These are phyloP conservation scores for Melastoma malabathricum DNA, from an alignment of 345 rosid species.

Conservation along the genomic window DNA sequence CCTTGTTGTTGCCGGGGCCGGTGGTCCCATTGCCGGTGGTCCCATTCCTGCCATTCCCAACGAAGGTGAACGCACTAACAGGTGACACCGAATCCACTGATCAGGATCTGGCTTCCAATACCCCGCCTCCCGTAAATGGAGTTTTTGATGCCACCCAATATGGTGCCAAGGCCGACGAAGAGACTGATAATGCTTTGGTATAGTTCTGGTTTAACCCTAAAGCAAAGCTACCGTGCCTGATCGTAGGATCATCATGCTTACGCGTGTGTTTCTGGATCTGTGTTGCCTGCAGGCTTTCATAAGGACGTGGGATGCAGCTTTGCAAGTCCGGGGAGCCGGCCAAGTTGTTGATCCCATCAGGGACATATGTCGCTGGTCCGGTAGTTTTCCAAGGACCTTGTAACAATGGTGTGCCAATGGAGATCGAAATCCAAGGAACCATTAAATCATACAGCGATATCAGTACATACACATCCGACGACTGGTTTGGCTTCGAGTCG, in stretches of 20 bases:
- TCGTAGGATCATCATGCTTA: background rate
- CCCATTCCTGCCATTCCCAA: no score
- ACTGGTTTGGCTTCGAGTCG: slow-evolving; percentile 38
- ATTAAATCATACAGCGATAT: slow-evolving; percentile 23
- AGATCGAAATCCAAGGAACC: slow-evolving; percentile 32
- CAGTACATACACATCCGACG: slow-evolving; percentile 13
- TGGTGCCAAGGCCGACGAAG: slow-evolving; percentile 32
- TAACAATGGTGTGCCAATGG: slow-evolving; percentile 12
- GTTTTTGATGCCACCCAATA: slow-evolving; percentile 28
- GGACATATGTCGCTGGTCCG: slow-evolving; percentile 27
- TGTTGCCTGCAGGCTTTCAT: slow-evolving; percentile 29
- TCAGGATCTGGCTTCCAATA: no score
- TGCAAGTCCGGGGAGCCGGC: slow-evolving; percentile 29
- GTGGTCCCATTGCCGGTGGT: no score
- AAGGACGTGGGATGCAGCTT: slow-evolving; percentile 40
- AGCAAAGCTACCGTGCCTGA: no score
- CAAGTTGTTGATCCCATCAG: slow-evolving; percentile 31
- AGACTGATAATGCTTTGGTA: slow-evolving; percentile 14
- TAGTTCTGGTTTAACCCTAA: no score
- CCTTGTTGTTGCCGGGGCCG: slow-evolving; percentile 1
- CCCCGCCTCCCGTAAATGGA: background rate
- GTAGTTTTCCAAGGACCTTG: slow-evolving; percentile 55
- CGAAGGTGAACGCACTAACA: no score
- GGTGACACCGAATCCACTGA: no score
- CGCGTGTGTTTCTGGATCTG: no score